Conservation (phyloP, 2,329 filamentous ascomycete genomes). For the Monosporascus cannonballus region DNA sequence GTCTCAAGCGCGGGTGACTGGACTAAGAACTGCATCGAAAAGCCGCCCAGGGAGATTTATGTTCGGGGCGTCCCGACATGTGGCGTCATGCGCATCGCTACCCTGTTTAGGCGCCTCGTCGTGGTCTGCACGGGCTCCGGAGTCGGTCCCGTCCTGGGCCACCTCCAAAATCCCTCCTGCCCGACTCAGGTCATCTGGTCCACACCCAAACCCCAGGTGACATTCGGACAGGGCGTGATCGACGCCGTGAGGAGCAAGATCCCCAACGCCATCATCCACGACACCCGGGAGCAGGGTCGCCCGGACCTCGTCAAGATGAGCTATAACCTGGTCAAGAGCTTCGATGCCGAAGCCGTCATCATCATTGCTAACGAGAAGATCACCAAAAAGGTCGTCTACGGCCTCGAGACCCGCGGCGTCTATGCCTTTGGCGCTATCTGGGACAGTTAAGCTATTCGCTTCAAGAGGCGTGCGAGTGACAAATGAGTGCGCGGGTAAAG, state of each 20-base stretch:
- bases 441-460: background rate
- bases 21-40: conserved; percentile 58
- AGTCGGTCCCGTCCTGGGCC: conserved; percentile 62
- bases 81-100: conserved; percentile 62
- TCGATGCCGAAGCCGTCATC: conserved; percentile 62
- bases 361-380: conserved; percentile 65
- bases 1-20: conserved; percentile 72
- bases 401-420: conserved; percentile 58
- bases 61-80: conserved; percentile 61
- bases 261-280: conserved; percentile 58
- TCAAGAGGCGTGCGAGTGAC: too few relatives aligned
- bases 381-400: conserved; percentile 63
- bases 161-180: conserved; percentile 44
- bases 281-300: conserved; percentile 54
- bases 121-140: conserved; percentile 68
- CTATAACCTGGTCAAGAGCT: conserved; percentile 49
- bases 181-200: conserved; percentile 62
- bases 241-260: conserved; percentile 51
- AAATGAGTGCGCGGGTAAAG: too few relatives aligned
- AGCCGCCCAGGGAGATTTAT: conserved; percentile 58
- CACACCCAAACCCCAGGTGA: conserved; percentile 53
- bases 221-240: conserved; percentile 55
- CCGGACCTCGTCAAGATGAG: conserved; percentile 47
- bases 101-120: conserved; percentile 59
- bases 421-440: conserved; percentile 67